phyloP scores from a whole-genome alignment of 2,329 filamentous ascomycete genomes.

The Aspergillus melleus region DNA sequence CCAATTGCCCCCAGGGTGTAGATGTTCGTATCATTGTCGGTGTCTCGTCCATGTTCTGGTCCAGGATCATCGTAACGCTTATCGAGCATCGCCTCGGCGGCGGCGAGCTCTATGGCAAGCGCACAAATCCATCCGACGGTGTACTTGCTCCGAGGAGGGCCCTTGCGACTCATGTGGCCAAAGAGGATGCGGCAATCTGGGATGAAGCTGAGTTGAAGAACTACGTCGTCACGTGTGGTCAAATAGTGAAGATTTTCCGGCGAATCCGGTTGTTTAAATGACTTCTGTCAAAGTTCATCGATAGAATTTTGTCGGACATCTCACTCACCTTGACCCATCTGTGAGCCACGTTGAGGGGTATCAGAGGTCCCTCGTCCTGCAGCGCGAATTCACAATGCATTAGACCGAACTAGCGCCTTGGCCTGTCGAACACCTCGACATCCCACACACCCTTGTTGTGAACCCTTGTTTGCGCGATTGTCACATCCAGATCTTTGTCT shows the following conservation, averaged over 20 bases:
- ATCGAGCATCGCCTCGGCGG: slow-evolving; percentile 1
- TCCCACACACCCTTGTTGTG: no score
- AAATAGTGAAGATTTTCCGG: not conserved
- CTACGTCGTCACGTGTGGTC: not conserved
- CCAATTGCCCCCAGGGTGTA: slow-evolving; percentile 23
- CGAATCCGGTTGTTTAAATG: not conserved
- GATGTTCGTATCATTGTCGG: slow-evolving; percentile 19
- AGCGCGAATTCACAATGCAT: not conserved
- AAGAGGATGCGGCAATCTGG: not conserved
- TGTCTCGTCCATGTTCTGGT: not conserved
- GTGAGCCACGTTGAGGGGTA: not conserved
- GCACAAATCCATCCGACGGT: slow-evolving; percentile 5
- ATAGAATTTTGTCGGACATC: not conserved
- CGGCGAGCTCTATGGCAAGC: not conserved
- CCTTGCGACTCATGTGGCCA: not conserved
- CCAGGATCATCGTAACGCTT: not conserved
- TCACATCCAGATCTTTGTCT: no score
- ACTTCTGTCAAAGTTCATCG: not conserved
- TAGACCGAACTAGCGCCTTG: not conserved
- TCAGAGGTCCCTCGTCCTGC: not conserved
- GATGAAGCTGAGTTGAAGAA: not conserved
- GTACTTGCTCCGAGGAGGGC: not conserved
- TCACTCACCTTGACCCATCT: not conserved
- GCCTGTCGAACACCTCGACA: not conserved
- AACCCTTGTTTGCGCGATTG: no score